Evolutionary conservation across 495 filamentous ascomycete species (phyloP), one percentile per base, ranked within the genome.

Genomic region (Penicillium steckii): DNA sequence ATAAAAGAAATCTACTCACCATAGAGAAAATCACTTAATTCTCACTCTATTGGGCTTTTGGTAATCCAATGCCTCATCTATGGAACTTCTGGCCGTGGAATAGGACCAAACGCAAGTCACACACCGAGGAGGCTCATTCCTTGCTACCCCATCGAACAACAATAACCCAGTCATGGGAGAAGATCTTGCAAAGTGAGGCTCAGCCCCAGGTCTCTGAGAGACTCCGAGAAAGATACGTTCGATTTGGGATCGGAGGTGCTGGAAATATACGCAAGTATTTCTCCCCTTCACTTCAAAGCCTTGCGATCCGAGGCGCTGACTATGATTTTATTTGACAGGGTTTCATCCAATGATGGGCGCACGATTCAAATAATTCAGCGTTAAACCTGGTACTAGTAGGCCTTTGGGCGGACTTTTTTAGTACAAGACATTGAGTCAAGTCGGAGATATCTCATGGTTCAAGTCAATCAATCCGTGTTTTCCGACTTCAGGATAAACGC

Each of bases 231-330:
- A 66, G 67, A 12, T 74, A 67, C 45, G 57, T 70, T 2, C 57
- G 65, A 22, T 60, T 67, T 55, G 72, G 72, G 0, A 73, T 74
- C 41, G 72, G 72, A 0, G 72, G 72, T 21, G 66, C 61, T 32
- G 72, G 71, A 12, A 75, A 75, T 52, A 62, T 62, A 32, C 65
- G 68, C 67, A 72, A 65, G 66, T 62, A 19, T 19, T 48, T 51
- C 47, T 62, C 32, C 41, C 56, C 29, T 54, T 50, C 40, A 30
- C 38, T 44, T 41, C 7, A 8, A 25, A 5, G 33, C 4, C 5
- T 12, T 3, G 15, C 7, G 15, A 23, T 18, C 3, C 13, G 24
- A 25, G 19, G 5, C 26, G 24, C 21, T 32, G 30, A 38, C 44
- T 32, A 53, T 55, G 32, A 59, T 52, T 45, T 46, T 22, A 17